Evolutionary conservation across 768 basidiomycete genomes (phyloP), one percentile per base, ranked within the genome.

Genomic region (Podaxis sp.): DNA sequence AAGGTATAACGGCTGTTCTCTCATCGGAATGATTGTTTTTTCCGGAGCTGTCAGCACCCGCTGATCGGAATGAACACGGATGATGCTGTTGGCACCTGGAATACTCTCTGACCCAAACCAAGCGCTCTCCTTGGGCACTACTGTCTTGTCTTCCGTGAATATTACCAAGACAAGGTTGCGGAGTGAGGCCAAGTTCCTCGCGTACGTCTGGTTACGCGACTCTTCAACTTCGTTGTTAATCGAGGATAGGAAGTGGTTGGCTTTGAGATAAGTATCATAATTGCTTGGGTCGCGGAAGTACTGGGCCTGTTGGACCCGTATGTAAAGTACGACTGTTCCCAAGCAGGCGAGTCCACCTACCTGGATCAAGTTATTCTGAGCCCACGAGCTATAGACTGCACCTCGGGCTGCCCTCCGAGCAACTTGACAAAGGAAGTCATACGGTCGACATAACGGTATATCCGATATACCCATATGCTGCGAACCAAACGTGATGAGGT

Each of bases 401-500:
- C 79, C 73, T 63, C 80, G 85, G 2, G 81, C 82, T 2, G 85
- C 84, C 29, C 82, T 80, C 36, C 88, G 81, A 25, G 89, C 89
- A 37, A 87, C 67, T 65, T 86, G 83, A 72, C 93, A 94, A 25
- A 90, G 63, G 9, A 93, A 66, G 69, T 94, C 93, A 68, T 77
- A 82, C 2, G 85, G 74, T 29, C 76, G 71, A 69, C 93, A 95
- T 1, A 68, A 36, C 0, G 92, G 89, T 17, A 94, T 76, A 69
- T 93, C 91, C 5, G 90, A 86, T 41, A 94, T 79, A 27, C 93
- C 93, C 88, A 93, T 91, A 69, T 94, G 92, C 64, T 92, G 92
- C 19, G 90, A 87, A 50, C 93, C 93, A 70, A 95, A 94, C 0
- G 92, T 93, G 52, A 95, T 84, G 65, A 95, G 83, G 72, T 94